Evolutionary conservation across 1,284 basidiomycete genomes (phyloP), one percentile per base, ranked within the genome.

Genomic region (Dichomitus squalens): DNA sequence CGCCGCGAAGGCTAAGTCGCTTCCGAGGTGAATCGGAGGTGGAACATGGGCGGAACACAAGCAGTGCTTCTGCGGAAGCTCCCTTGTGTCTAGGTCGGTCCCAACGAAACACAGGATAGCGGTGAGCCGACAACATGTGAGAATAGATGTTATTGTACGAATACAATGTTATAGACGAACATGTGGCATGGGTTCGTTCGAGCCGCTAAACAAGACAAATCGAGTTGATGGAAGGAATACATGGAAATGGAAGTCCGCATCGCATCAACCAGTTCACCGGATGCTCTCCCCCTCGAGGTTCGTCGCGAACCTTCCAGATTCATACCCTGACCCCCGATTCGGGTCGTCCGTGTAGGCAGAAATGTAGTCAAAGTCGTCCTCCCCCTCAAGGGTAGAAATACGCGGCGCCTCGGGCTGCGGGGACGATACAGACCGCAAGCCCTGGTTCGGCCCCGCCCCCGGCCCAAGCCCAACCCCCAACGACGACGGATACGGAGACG

Each of bases 341-440:
- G 49, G 47, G 23, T 34, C 52, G 34, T 61, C 62, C 43, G 59
- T 61, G 39, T 88, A 86, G 18, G 80, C 83, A 46, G 75, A 75
- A 47, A 84, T 74, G 64, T 86, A 85, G 66, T 87, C 85, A 64
- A 79, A 85, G 3, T 78, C 72, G 0, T 82, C 82, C 6, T 82
- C 82, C 0, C 76, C 82, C 0, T 76, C 77, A 43, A 52, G 55
- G 29, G 60, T 58, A 46, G 33, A 23, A 3, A 46, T 43, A 18
- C 51, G 51, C n/a, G 21, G 29, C 31, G 12, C 44, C 7, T 18
- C 52, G 9, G 47, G 50, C 47, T 58, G 35, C 69, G 50, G 53
- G 64, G 49, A 66, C 4, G 58, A 52, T 33, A 54, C 50, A 50
- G 59, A 43, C 46, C 64, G 40, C 53, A 61, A 23, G 49, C 61